Evolutionary conservation across 2,329 filamentous ascomycete species (phyloP).

Genomic region (Cladosporium sp.): DNA sequence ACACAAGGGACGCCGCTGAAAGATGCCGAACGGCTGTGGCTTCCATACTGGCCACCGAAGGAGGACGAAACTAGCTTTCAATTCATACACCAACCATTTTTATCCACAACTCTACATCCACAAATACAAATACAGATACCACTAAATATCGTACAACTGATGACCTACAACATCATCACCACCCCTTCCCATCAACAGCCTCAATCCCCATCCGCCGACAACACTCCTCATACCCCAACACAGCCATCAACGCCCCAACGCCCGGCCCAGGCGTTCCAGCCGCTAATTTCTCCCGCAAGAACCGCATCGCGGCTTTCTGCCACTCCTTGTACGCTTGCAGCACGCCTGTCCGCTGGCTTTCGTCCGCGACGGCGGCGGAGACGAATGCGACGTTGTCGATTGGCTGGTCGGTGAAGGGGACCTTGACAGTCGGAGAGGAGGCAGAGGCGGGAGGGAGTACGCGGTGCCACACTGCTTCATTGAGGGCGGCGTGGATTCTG

Average conservation of each 20-base stretch:
- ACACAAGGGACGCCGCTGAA: background rate
- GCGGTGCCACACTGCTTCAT: constrained; percentile 15
- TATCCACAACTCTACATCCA: background rate
- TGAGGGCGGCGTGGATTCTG: constrained; percentile 19
- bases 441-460: constrained; percentile 4
- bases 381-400: constrained; percentile 20
- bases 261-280: constrained; percentile 57
- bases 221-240: constrained; percentile 57
- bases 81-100: background rate
- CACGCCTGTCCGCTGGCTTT: constrained; percentile 20
- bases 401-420: constrained; percentile 25
- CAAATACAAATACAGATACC: background rate
- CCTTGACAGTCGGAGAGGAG: background rate
- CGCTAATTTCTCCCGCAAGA: constrained; percentile 59
- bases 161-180: background rate
- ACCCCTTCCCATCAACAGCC: constrained; percentile 3
- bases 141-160: background rate
- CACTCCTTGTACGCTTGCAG: constrained; percentile 28
- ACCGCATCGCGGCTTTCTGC: constrained; percentile 52
- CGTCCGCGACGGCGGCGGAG: constrained; percentile 17
- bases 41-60: background rate
- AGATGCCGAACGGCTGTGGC: background rate
- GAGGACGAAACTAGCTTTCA: background rate
- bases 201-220: constrained; percentile 39
- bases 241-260: constrained; percentile 55